Percentiles rank a stretch among this genome's conserved stretches.
These are phyloP conservation scores for Solanum hybrid DNA, from an alignment of 305 asterid genomes.

Conservation along the genomic window DNA sequence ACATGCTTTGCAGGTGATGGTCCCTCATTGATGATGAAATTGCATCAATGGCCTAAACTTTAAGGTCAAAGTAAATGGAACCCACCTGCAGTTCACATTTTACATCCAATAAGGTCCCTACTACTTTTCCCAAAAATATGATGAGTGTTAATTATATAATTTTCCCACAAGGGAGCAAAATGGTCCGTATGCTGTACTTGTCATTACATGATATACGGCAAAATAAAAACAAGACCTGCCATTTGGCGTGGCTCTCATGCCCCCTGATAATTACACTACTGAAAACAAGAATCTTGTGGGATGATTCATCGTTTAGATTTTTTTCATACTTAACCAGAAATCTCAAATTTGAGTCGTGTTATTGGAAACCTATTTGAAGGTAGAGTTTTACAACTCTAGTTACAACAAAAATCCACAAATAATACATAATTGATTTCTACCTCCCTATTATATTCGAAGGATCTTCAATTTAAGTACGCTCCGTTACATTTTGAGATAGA, in stretches of 20 bases:
- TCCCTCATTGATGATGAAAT: conserved; percentile 6
- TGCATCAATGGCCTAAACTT: background rate
- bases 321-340: background rate
- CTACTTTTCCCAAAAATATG: background rate
- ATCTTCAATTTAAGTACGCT: background rate
- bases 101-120: conserved; percentile 6
- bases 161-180: conserved; percentile 6
- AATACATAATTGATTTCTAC: background rate
- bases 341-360: background rate
- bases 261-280: background rate
- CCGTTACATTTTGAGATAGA: no score
- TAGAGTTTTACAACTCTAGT: background rate
- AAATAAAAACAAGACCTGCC: background rate
- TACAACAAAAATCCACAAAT: no score
- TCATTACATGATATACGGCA: background rate
- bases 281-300: background rate
- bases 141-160: background rate
- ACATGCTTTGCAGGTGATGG: conserved; percentile 5
- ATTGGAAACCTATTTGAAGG: background rate
- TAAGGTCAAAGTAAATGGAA: conserved; percentile 5
- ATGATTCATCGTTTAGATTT: background rate
- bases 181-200: background rate
- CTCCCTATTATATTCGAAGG: background rate
- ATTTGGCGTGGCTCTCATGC: background rate
- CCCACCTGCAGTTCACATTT: conserved; percentile 4